phyloP scores from a whole-genome alignment of 352 stramenopile genomes.

The Phytophthora nicotianae region DNA sequence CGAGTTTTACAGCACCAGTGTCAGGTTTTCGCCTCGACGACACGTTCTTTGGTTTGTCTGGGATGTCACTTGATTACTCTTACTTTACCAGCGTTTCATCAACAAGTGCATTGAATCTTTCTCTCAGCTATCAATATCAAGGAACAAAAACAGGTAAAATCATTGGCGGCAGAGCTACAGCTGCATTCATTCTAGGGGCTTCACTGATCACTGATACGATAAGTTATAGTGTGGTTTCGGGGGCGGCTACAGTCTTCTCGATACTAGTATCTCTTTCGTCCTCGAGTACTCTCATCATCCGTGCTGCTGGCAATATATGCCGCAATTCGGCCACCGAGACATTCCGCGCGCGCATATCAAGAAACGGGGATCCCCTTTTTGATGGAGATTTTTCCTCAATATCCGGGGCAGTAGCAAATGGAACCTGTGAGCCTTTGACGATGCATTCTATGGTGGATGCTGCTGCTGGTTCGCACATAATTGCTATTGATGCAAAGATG shows the following conservation, averaged over 20 bases:
- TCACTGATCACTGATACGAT: slow-evolving; percentile 32
- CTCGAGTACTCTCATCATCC: slow-evolving; percentile 52
- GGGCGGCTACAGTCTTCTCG: slow-evolving; percentile 33
- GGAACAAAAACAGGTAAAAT: slow-evolving; percentile 52
- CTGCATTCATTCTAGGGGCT: slow-evolving; percentile 43
- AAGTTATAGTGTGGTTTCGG: slow-evolving; percentile 19
- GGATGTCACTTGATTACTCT: slow-evolving; percentile 52
- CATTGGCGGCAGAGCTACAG: slow-evolving; percentile 42
- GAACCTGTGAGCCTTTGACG: slow-evolving; percentile 46
- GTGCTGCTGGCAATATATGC: slow-evolving; percentile 46
- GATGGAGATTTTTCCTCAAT: slow-evolving; percentile 51
- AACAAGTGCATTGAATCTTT: slow-evolving; percentile 25
- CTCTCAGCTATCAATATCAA: slow-evolving; percentile 44
- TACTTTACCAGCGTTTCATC: slow-evolving; percentile 35
- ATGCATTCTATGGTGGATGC: slow-evolving; percentile 55
- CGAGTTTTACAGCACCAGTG: slow-evolving; percentile 3
- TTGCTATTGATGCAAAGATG: slow-evolving; percentile 49
- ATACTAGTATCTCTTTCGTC: slow-evolving; percentile 30
- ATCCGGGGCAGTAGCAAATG: slow-evolving; percentile 22
- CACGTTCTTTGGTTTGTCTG: slow-evolving; percentile 50
- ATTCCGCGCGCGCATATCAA: slow-evolving; percentile 40
- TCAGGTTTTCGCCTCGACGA: slow-evolving; percentile 47
- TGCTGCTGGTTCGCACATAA: slow-evolving; percentile 23
- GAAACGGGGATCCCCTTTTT: slow-evolving; percentile 33
- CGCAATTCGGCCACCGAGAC: slow-evolving; percentile 50